A percentile compares a stretch with the other conserved stretches of the same genome.
Evolutionary conservation across 139 green algal genomes (phyloP).

Genomic region (Edaphochlamys debaryana): DNA sequence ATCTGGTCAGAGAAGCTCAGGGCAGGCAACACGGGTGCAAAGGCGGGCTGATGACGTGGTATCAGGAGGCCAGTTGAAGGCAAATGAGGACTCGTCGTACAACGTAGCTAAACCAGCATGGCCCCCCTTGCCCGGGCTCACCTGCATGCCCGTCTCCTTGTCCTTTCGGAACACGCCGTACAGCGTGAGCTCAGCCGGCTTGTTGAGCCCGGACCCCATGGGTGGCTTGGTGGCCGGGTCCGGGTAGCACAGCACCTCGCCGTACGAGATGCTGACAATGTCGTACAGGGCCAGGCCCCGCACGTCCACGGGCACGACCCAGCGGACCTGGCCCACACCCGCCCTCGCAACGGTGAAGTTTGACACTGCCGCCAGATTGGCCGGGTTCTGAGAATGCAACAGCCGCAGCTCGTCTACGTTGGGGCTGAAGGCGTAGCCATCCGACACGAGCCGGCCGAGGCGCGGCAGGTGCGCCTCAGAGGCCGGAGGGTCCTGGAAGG

Average conservation of each 20-base stretch:
- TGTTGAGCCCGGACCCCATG: slow-evolving; percentile 86
- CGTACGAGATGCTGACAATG: slow-evolving; percentile 72
- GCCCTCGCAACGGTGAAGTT: slow-evolving; percentile 79
- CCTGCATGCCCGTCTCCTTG: slow-evolving; percentile 65
- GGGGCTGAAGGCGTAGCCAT: slow-evolving; percentile 57
- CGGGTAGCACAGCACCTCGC: slow-evolving; percentile 80
- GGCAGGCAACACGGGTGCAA: no score
- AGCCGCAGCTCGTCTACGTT: slow-evolving; percentile 47
- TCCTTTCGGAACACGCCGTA: slow-evolving; percentile 69
- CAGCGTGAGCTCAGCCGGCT: slow-evolving; percentile 81
- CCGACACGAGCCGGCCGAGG: slow-evolving; percentile 46
- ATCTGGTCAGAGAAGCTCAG: no score
- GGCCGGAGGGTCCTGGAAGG: background rate
- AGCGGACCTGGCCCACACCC: slow-evolving; percentile 82
- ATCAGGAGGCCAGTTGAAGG: no score
- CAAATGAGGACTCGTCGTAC: no score
- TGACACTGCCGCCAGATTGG: slow-evolving; percentile 40
- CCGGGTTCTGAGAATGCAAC: slow-evolving; percentile 44
- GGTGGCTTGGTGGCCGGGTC: slow-evolving; percentile 77
- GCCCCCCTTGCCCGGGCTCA: no score
- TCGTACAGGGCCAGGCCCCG: slow-evolving; percentile 72
- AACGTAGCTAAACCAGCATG: no score
- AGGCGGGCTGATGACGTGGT: no score
- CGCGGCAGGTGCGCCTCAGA: slow-evolving; percentile 39
- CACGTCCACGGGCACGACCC: slow-evolving; percentile 86